Evolutionary conservation across 768 basidiomycete genomes (phyloP).

Genomic region (Rhizopogon salebrosus): DNA sequence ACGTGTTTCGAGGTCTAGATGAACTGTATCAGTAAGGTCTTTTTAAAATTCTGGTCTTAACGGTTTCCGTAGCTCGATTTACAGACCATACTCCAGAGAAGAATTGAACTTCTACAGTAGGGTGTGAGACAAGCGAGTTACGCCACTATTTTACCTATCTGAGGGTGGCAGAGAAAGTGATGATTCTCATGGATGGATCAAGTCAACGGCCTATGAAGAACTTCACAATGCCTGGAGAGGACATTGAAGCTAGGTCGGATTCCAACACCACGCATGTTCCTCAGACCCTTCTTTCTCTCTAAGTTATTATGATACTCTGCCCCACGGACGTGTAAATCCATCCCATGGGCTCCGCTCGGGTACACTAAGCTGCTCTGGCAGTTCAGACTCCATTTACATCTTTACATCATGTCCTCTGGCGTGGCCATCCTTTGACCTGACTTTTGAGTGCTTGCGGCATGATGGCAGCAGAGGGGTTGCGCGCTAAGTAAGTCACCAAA

Average conservation of each 20-base stretch:
- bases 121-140: constrained; percentile 9
- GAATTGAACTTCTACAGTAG: constrained; percentile 11
- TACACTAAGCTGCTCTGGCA: constrained; percentile 3
- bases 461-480: background rate
- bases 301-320: too few species aligned
- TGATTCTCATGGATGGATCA: constrained; percentile 20
- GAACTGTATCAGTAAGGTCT: constrained; percentile 16
- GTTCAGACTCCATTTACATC: background rate
- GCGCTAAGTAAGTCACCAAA: background rate
- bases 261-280: background rate
- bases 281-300: background rate
- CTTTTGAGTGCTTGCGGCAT: too few species aligned
- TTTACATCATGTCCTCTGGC: too few species aligned
- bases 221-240: constrained; percentile 19
- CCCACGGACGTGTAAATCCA: too few species aligned
- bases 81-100: constrained; percentile 3
- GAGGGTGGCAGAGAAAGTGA: constrained; percentile 21
- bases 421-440: too few species aligned
- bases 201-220: constrained; percentile 21
- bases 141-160: background rate
- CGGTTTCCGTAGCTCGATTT: background rate
- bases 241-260: constrained; percentile 13
- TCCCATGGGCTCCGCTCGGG: constrained; percentile 27
- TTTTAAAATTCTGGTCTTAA: constrained; percentile 2
- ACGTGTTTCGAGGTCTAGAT: constrained; percentile 21